Conservation (phyloP, 2,329 filamentous ascomycete genomes). For the Botrytis deweyae region DNA sequence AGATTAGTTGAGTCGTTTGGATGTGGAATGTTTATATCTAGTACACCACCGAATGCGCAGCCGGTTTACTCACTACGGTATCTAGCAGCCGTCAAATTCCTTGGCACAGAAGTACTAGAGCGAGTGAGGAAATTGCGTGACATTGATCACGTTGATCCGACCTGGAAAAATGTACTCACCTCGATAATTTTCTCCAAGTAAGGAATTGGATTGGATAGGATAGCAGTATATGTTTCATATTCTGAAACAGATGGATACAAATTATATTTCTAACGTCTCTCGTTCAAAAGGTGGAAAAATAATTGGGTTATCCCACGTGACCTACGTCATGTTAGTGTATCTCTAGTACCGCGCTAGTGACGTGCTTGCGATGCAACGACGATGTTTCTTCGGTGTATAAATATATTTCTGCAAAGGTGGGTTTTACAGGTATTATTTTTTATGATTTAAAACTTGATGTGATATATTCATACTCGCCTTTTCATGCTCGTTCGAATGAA, state of each 20-base stretch:
- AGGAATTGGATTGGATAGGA: neutral
- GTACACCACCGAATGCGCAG: too few species aligned
- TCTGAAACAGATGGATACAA: too few species aligned
- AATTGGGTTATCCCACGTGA: neutral
- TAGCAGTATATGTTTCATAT: neutral
- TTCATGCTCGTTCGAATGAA: neutral
- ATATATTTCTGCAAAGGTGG: neutral
- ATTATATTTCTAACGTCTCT: too few species aligned
- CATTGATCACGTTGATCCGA: neutral
- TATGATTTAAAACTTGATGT: accelerated
- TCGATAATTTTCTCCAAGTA: neutral
- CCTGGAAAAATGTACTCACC: neutral
- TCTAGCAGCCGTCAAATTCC: too few species aligned
- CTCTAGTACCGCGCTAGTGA: neutral
- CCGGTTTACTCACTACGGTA: accelerated
- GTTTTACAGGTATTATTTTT: neutral
- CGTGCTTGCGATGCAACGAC: neutral
- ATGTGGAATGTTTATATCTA: too few species aligned
- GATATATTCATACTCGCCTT: neutral
- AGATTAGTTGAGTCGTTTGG: too few species aligned
- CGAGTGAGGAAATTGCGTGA: too few species aligned
- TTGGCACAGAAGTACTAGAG: too few species aligned
- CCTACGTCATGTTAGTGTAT: neutral
- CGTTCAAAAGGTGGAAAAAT: neutral
- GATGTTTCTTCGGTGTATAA: neutral